These are phyloP conservation scores for Paratinospora sagittata DNA, from an alignment of 164 flowering plant species.

Conservation along the genomic window DNA sequence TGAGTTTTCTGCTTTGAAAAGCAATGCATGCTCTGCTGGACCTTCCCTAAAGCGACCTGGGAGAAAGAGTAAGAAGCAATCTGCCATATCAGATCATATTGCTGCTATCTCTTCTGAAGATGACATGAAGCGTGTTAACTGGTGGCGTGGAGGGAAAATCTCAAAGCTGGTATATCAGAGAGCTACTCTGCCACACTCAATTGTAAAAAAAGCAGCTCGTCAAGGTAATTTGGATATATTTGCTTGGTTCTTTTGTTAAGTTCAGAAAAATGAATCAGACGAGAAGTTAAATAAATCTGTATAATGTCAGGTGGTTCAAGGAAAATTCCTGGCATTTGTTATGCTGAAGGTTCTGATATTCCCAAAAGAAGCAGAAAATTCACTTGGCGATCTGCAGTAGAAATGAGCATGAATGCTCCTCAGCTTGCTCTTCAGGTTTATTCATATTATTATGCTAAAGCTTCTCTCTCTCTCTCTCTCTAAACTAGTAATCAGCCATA, in stretches of 20 bases:
- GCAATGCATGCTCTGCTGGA: conserved; percentile 30
- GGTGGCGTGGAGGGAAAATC: conserved; percentile 84
- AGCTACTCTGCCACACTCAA: conserved; percentile 49
- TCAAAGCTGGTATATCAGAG: conserved; percentile 57
- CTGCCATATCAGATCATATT: conserved; percentile 34
- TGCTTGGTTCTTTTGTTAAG: background rate
- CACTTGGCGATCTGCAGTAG: conserved; percentile 92
- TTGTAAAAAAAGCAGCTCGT: conserved; percentile 63
- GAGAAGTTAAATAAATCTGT: background rate
- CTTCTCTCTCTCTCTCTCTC: background rate
- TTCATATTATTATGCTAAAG: background rate
- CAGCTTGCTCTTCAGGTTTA: conserved; percentile 96
- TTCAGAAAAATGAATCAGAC: background rate
- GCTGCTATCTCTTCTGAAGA: conserved; percentile 28
- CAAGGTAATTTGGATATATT: conserved; percentile 42
- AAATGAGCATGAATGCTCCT: conserved; percentile 59
- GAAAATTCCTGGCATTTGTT: conserved; percentile 54
- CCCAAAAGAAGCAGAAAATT: conserved; percentile 74
- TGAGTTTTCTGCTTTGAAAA: conserved; percentile 41
- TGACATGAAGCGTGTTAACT: conserved; percentile 30
- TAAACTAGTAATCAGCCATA: too few relatives aligned
- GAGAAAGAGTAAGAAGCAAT: conserved; percentile 53
- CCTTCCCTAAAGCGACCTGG: conserved; percentile 51
- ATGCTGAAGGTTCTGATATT: conserved; percentile 61
- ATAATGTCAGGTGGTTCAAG: conserved; percentile 57